Base-by-base conservation (phyloP, 2,329 filamentous ascomycete species). In the Aureobasidium sp. region DNA sequence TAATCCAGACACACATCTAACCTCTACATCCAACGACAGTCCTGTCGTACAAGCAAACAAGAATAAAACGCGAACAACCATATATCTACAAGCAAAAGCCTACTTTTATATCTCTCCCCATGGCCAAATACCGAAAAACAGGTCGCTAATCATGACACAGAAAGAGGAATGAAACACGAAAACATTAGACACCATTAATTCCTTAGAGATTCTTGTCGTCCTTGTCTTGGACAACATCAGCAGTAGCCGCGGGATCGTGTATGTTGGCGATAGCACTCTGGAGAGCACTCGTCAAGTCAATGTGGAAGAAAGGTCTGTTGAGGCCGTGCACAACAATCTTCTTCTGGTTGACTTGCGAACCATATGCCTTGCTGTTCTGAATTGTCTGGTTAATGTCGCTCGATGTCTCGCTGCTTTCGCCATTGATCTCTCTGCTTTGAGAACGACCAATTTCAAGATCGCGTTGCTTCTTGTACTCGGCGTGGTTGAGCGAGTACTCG, bases 301-400 rank as follows among this genome's bases (percentile, higher is more conserved):
- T 81, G 66, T 98, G 93, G 79, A 98, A 97, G 60, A 96, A 79
- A 4, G 93, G 91, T 61, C 88, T 75, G 68, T 95, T 93, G 58
- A 94, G 73, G n/a, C 91, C 88, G 60, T 90, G 85, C 14, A 97
- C 83, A 4, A 88, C 78, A 1, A 86, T 84, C 24, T 80, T 69
- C 60, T 68, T 74, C 41, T 54, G 53, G 12, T 42, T 50, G 21
- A 49, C 55, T 19, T 48, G 40, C 66, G 70, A 55, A 58, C 66
- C 24, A 56, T 65, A 64, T 12, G 62, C 61, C 35, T 74, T 77
- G 63, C 76, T 76, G 53, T 68, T 72, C 57, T 74, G 74, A 53
- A 74, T 69, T 25, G 76, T 59, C 48, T 54, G 60, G 35, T 57
- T 53, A 37, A 55, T 58, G 47, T 56, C 41, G 34, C 51, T 53